Base-by-base conservation (phyloP, 768 basidiomycete species). In the Boletus vermiculosoides region DNA sequence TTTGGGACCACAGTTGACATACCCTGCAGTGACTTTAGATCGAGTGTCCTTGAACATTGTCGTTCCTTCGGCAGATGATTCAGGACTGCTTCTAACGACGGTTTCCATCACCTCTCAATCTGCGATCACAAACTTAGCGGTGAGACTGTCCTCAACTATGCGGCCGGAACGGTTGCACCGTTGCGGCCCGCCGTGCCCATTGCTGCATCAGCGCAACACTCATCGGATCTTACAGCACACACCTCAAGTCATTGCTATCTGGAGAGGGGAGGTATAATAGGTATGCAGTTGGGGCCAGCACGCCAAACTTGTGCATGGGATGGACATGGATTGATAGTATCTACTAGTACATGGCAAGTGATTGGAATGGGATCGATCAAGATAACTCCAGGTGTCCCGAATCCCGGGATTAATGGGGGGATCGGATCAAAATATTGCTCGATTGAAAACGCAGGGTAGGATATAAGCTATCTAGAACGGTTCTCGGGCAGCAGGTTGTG, bases 21-120 rank as follows among this genome's bases (percentile, higher is more conserved):
- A 39, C 9, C 48, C 23, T 25, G 16, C 30, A 34, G 47, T 16
- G 23, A 49, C 45, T 42, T 22, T 18, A 10, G 45, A 12, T 18
- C 7, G 44, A 45, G 23, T 28, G 25, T 18, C 16, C 16, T 18
- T 25, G 23, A 25, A 25, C 25, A 3, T 22, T 22, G 44, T 25
- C 44, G 9, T 9, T 28, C 5, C 45, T 44, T 44, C 4, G 42
- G 23, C 34, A 15, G 6, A 36, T 15, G 4, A 13, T 15, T 12
- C 11, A 31, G 11, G 31, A 31, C 31, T 11, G n/a, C n/a, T 13
- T 5, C 20, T 13, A 13, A 44, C 22, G 15, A 8, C 13, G 8
- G 6, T 18, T 28, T n/a, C 25, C 23, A 55, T 50, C 28, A 40
- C 62, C 62, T 44, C 62, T 60, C 41, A 60, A 64, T 64, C 62